Evolutionary conservation across 2,329 filamentous ascomycete genomes (phyloP), one percentile per base, ranked within the genome.

Genomic region (Stachybotrys echinatus): DNA sequence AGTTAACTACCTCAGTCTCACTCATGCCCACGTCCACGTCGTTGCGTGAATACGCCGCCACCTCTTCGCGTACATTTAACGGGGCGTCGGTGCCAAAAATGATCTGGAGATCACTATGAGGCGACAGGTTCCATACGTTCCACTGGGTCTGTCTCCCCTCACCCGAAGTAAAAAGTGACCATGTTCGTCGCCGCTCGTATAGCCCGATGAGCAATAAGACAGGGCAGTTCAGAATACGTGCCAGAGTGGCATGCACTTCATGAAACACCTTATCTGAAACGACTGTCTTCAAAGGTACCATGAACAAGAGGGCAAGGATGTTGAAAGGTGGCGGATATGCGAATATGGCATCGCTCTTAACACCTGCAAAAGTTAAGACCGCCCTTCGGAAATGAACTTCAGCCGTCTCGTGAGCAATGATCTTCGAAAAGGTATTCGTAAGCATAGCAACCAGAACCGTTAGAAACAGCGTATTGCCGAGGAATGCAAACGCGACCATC

Each of bases 371-470:
- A 0, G 85, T 88, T 17, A 88, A 70, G 8, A 89, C 86, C 1
- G 85, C 83, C 42, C 85, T 78, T 6, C 85, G 80, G 63, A 88
- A 89, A 54, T 86, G 82, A 23, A 88, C 84, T 65, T 89, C 86
- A 4, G 84, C 82, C 0, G 80, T 80, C 18, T 85, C 83, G 55
- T 88, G 84, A 46, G 75, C 74, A n/a, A 85, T 83, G 47, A 89
- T 84, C 48, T 80, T 83, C 48, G 81, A 82, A 61, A 88, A 88
- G 0, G 85, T 88, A 60, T 87, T 88, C 50, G 80, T 85, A 27
- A 89, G 76, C 69, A 88, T 87, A 18, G 86, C 86, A 2, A 89
- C 84, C 2, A 89, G 74, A 54, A 89, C 86, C 1, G 86, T 89
- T 39, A 89, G 71, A 68, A 89, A 89, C 38, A 89, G 75, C 0